Evolutionary conservation across 768 basidiomycete species (phyloP).

Genomic region (Roridomyces roridus): DNA sequence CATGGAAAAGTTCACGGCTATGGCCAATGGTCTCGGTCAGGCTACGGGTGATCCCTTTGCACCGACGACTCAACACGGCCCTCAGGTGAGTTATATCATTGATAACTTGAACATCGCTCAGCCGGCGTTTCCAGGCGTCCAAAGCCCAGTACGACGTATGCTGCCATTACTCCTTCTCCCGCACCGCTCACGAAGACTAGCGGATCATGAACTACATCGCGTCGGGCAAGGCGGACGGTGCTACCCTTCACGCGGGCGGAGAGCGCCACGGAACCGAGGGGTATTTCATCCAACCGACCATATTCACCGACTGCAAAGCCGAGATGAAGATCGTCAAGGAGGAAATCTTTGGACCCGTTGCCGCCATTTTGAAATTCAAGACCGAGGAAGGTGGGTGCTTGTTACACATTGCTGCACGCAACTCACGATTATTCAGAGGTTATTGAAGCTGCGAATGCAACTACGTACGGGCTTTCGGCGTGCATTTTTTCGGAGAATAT

Average conservation of each 20-base stretch:
- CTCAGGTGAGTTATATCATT: too few relatives aligned
- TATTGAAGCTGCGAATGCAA: conserved; percentile 53
- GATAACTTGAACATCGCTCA: too few relatives aligned
- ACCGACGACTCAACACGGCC: conserved; percentile 14
- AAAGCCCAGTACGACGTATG: conserved; percentile 53
- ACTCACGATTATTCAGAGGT: conserved; percentile 26
- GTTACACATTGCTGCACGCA: neutral
- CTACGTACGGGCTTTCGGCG: conserved; percentile 56
- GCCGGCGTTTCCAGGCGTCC: conserved; percentile 55
- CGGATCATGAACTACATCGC: conserved; percentile 69
- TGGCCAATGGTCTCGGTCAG: conserved; percentile 26
- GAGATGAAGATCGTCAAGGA: conserved; percentile 65
- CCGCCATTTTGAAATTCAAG: conserved; percentile 65
- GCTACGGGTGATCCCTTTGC: conserved; percentile 55
- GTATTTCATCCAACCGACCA: conserved; percentile 67
- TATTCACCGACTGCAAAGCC: conserved; percentile 61
- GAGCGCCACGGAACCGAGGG: conserved; percentile 57
- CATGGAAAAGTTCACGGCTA: conserved; percentile 47
- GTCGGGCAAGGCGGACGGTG: conserved; percentile 63
- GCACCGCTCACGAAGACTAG: conserved; percentile 30
- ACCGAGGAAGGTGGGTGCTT: conserved; percentile 41
- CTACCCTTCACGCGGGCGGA: conserved; percentile 63
- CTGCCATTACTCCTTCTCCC: neutral
- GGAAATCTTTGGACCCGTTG: conserved; percentile 76
- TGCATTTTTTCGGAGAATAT: conserved; percentile 57